A percentile compares a stretch with the other conserved stretches of the same genome.
phyloP scores from a whole-genome alignment of 2,329 filamentous ascomycete species.

The Corinectria fuckeliana region DNA sequence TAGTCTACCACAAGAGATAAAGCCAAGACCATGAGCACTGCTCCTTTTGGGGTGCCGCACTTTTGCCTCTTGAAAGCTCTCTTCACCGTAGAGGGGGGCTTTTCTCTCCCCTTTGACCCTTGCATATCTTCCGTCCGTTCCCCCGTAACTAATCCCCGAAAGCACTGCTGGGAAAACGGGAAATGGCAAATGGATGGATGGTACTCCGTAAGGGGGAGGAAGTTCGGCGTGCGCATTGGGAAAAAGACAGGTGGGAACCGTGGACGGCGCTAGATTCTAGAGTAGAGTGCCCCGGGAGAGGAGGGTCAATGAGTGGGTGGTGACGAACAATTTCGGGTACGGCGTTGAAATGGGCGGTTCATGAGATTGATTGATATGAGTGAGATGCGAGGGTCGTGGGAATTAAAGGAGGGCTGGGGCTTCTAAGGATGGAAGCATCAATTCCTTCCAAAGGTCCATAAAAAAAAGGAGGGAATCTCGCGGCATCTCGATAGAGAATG shows the following conservation, averaged over 20 bases:
- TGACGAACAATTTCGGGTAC: constrained; percentile 16
- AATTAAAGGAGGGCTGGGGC: not conserved
- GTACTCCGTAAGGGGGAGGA: constrained; percentile 18
- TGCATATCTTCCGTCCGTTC: constrained; percentile 5
- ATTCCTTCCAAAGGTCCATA: not conserved
- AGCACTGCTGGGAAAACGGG: constrained; percentile 20
- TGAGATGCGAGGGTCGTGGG: not conserved
- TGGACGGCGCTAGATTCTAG: constrained; percentile 26
- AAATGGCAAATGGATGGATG: constrained; percentile 1
- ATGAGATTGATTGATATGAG: constrained; percentile 5
- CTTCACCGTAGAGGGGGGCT: not conserved
- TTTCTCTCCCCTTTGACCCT: constrained; percentile 2
- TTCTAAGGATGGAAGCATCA: not conserved
- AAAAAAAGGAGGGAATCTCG: not conserved
- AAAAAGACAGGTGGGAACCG: constrained; percentile 17
- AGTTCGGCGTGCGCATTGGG: constrained; percentile 22
- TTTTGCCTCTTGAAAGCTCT: not conserved
- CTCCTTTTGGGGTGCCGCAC: not conserved
- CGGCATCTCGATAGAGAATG: not conserved
- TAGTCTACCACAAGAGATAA: constrained; percentile 16
- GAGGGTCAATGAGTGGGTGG: too few relatives aligned
- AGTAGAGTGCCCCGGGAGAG: constrained; percentile 7
- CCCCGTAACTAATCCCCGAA: constrained; percentile 17
- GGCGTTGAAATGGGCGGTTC: constrained; percentile 11
- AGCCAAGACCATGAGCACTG: not conserved